Conservation (phyloP, 225 moss, liverwort and hornwort species). For the Anthoceros angustus region DNA sequence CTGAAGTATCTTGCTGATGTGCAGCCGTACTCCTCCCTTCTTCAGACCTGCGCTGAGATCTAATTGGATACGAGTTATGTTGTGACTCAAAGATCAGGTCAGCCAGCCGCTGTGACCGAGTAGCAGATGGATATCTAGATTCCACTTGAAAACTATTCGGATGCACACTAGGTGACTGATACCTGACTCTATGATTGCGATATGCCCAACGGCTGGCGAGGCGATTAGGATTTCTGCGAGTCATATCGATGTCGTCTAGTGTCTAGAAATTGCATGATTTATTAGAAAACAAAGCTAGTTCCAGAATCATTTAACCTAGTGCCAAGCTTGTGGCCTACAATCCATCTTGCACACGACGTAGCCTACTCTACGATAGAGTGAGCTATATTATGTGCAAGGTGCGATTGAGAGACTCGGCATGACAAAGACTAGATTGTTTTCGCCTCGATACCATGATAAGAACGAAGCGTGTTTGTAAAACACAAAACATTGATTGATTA, state of each 20-base stretch:
- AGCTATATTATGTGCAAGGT: not conserved
- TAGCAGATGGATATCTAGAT: not conserved
- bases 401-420: not conserved
- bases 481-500: no score
- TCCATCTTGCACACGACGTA: not conserved
- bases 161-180: not conserved
- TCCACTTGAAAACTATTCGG: no score
- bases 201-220: not conserved
- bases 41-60: not conserved
- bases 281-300: not conserved
- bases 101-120: not conserved
- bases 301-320: conserved; percentile 1
- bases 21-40: not conserved
- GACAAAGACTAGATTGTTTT: not conserved
- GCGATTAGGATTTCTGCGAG: not conserved
- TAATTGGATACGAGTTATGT: not conserved
- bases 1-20: not conserved
- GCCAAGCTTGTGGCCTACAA: not conserved
- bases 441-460: not conserved
- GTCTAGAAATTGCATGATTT: not conserved
- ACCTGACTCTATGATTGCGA: not conserved
- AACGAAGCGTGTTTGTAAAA: no score
- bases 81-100: not conserved
- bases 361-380: not conserved
- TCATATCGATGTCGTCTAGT: not conserved